A percentile compares a stretch with the other conserved stretches of the same genome.
Evolutionary conservation across 176 grass and related monocot species (phyloP).

Genomic region (Puccinellia tenuiflora): DNA sequence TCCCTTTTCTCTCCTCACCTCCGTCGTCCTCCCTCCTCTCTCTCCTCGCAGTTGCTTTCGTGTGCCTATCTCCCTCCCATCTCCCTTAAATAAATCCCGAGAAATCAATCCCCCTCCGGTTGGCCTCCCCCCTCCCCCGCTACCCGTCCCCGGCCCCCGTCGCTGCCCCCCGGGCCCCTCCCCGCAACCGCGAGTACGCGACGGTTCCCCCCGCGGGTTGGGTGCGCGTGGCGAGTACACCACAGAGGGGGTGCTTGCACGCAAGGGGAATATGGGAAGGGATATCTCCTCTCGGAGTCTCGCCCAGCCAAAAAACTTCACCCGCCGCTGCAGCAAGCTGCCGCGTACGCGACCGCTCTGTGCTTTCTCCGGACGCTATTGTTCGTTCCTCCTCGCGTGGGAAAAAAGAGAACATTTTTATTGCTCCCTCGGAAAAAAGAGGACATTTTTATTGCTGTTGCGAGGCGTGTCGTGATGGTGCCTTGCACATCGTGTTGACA

Average conservation of each 20-base stretch:
- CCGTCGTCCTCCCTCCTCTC: not conserved
- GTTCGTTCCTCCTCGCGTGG: not conserved
- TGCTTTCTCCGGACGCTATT: not conserved
- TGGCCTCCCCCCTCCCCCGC: not conserved
- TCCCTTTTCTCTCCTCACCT: conserved; percentile 24
- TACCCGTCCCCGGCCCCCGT: conserved; percentile 7
- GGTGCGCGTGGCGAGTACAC: conserved; percentile 33
- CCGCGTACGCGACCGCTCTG: not conserved
- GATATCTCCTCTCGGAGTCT: conserved; percentile 36
- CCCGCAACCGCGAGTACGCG: not conserved
- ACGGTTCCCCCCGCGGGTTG: not conserved
- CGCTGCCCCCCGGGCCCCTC: not conserved
- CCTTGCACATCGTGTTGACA: conserved; percentile 6
- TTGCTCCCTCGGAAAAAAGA: not conserved
- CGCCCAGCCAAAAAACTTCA: conserved; percentile 6
- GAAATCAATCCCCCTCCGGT: conserved; percentile 38
- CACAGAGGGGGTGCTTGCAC: conserved; percentile 51
- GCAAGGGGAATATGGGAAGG: conserved; percentile 57
- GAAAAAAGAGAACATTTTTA: not conserved
- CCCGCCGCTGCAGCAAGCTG: conserved; percentile 14
- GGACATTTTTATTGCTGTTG: not conserved
- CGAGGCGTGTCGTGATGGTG: not conserved
- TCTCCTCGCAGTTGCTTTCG: conserved; percentile 74
- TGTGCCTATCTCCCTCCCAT: conserved; percentile 64
- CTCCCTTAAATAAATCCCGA: conserved; percentile 65